Percentiles rank a stretch among this genome's conserved stretches.
Evolutionary conservation across 2,329 filamentous ascomycete species (phyloP).

Genomic region (Pestalotiopsis fici): DNA sequence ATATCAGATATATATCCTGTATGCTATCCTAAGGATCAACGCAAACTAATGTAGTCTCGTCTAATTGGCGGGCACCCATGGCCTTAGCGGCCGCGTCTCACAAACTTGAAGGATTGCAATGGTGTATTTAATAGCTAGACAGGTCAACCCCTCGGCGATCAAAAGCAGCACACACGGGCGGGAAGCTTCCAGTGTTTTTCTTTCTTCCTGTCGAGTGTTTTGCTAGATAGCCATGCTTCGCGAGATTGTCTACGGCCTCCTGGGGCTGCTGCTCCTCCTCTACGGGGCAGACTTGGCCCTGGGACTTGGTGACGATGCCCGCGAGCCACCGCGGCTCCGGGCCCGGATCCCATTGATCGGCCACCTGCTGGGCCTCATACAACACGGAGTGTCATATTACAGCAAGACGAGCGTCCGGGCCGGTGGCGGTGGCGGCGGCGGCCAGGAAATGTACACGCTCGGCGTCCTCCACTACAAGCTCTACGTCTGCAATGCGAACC

Average conservation of each 20-base stretch:
- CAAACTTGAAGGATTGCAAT: no score
- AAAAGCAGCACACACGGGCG: no score
- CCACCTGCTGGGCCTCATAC: slow-evolving; percentile 3
- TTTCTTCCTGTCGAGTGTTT: no score
- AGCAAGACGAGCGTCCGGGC: background rate
- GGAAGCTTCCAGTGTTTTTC: no score
- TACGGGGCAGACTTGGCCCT: background rate
- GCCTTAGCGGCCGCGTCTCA: no score
- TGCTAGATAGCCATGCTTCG: background rate
- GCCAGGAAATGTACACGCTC: slow-evolving; percentile 2
- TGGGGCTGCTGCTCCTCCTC: background rate
- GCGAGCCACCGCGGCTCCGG: slow-evolving; percentile 1
- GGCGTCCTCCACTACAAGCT: slow-evolving; percentile 7
- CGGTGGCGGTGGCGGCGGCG: background rate
- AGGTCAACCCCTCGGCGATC: no score
- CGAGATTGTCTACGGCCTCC: background rate
- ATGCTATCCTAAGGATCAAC: no score
- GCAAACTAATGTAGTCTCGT: no score
- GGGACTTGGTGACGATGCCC: background rate
- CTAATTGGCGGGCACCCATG: no score
- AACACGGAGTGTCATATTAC: background rate
- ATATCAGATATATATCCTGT: background rate
- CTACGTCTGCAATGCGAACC: slow-evolving; percentile 5
- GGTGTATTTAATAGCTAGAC: no score
- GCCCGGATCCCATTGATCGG: slow-evolving; percentile 3